Evolutionary conservation across 768 basidiomycete species (phyloP), one percentile per base, ranked within the genome.

Genomic region (Termitomyces sp.): DNA sequence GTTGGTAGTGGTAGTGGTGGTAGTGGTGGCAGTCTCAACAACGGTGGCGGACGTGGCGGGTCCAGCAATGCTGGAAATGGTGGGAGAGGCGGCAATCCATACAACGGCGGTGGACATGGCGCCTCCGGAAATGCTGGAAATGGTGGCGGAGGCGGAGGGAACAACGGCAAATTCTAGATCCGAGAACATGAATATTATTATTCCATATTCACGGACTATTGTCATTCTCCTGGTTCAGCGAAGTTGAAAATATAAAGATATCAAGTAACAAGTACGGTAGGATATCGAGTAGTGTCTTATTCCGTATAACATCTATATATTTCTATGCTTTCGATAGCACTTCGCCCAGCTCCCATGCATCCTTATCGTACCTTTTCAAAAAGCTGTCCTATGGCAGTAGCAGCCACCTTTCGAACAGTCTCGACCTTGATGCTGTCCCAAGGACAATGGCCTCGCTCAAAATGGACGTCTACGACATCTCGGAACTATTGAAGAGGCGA

Each of bases 321-420:
- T 25, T 9, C 45, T 46, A 46, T 46, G 10, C 45, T n/a, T 9
- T 4, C 25, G 52, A 40, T 38, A 68, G 46, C 17, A n/a, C 45
- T 29, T 40, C 29, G 8, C 48, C 58, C 25, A 67, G 32, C 1
- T 48, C 10, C 53, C 47, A 54, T 10, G 63, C 65, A 29, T 68
- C 67, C 29, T 57, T 67, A 20, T 65, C 61, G 12, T 66, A 67
- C 1, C 63, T 53, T 53, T 6, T 37, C 43, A 7, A 64, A 37
- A 45, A 69, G 57, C 10, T 67, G 36, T 37, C 58, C 0, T 5
- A 64, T 50, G 12, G 47, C 67, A 2, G 53, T 45, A 15, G 64
- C 53, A 15, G 53, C 53, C 25, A 40, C 38, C 5, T 7, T 29
- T 14, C 15, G 53, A 29, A 9, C 7, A 2, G 20, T 38, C 52